Base-by-base conservation (phyloP, 768 basidiomycete species). In the Brasilioporus rufonigricans region DNA sequence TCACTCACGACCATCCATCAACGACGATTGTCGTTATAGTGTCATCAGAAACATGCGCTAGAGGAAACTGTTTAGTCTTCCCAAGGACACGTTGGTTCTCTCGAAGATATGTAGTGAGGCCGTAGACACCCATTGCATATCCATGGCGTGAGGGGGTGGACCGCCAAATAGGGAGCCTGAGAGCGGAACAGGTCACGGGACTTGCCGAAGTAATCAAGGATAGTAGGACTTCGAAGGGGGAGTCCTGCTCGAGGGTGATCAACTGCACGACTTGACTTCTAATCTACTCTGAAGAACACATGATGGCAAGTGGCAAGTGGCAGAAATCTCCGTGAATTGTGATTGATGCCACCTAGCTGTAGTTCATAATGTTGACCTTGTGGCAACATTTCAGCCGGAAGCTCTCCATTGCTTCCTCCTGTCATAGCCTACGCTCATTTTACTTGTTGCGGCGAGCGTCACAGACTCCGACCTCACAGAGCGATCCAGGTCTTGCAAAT, bases 1-100 rank as follows among this genome's bases (percentile, higher is more conserved):
- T 2, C 43, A 85, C 91, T 84, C 69, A 93, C 91, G 91, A 91
- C 89, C 86, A 91, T 43, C 82, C 91, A 73, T 93, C 91, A 47
- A 93, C 80, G 10, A 93, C 85, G 55, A 91, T 73, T 31, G 81
- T 74, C 19, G 78, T 74, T 45, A 57, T 49, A 40, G 52, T 32
- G 12, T 64, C 50, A 6, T 41, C 55, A 31, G 58, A 59, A 48
- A 38, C 19, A 23, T 3, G 11, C 2, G 21, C 21, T 19, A 33
- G 31, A 46, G 55, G 60, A 18, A 79, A 69, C n/a, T 71, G 65
- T 31, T 73, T 53, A 0, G 71, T 67, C 56, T 70, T 73, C 2
- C 76, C 71, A 50, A 82, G 69, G 16, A 66, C 41, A 32, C 71
- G 70, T 33, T 71, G 71, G 59, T 80, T 71, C 56, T 81, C 79